A percentile compares a stretch with the other conserved stretches of the same genome.
Evolutionary conservation across 169 alveolate species (phyloP).

Genomic region (Cryptosporidium baileyi): DNA sequence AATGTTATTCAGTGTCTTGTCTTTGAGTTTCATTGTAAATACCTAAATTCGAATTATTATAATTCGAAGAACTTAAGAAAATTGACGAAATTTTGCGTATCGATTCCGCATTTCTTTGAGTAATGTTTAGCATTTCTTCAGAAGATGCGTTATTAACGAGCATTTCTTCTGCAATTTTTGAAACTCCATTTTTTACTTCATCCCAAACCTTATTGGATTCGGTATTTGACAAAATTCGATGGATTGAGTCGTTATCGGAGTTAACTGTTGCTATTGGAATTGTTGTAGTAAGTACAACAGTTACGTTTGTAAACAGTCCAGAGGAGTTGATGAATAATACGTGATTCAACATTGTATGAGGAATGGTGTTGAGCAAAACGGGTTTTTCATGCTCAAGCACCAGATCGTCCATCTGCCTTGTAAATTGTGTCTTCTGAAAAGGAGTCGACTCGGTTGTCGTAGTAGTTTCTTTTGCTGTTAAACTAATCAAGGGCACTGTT

Average conservation of each 20-base stretch:
- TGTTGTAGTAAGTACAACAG: constrained; percentile 41
- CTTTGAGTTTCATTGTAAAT: too few relatives aligned
- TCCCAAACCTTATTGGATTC: not conserved
- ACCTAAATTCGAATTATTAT: too few relatives aligned
- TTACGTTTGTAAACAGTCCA: constrained; percentile 37
- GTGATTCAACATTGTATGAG: constrained; percentile 22
- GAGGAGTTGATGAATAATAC: constrained; percentile 13
- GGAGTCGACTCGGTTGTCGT: too few relatives aligned
- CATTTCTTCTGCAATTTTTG: too few relatives aligned
- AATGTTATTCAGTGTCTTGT: too few relatives aligned
- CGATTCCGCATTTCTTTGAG: too few relatives aligned
- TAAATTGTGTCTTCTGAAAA: not conserved
- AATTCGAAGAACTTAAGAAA: too few relatives aligned
- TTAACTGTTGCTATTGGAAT: constrained; percentile 52
- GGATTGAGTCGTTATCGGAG: constrained; percentile 36
- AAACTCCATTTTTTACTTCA: not conserved
- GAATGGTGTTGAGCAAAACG: constrained; percentile 43
- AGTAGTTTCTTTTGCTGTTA: too few relatives aligned
- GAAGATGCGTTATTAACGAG: too few relatives aligned
- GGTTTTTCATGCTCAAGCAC: constrained; percentile 29
- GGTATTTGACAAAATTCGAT: constrained; percentile 3
- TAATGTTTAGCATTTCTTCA: too few relatives aligned
- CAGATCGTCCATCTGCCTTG: constrained; percentile 4
- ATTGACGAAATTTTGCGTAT: too few relatives aligned
- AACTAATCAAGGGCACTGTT: too few relatives aligned